These are phyloP conservation scores for Houttuynia cordata DNA, from an alignment of 164 flowering plant genomes.

Conservation along the genomic window DNA sequence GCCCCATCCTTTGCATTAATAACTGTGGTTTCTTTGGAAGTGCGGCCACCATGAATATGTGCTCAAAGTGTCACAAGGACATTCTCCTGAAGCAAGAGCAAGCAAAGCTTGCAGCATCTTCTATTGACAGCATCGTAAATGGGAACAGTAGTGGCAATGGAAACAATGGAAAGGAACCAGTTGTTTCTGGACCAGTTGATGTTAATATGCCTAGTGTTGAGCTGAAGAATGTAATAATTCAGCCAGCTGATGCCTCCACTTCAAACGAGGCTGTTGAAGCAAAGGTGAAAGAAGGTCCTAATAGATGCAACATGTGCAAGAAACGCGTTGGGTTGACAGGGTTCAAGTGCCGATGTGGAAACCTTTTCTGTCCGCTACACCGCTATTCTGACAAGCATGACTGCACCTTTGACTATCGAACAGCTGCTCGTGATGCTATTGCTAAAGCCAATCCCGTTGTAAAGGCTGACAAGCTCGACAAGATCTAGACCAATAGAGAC, in stretches of 20 bases:
- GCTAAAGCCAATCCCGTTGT: conserved; percentile 47
- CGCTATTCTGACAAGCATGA: conserved; percentile 50
- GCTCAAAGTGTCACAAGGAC: conserved; percentile 54
- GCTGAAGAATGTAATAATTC: conserved; percentile 10
- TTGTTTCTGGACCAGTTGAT: conserved; percentile 11
- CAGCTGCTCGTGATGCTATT: conserved; percentile 38
- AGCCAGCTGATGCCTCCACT: conserved; percentile 12
- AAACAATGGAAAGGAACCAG: conserved; percentile 18
- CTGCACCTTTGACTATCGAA: conserved; percentile 35
- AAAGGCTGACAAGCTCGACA: conserved; percentile 46
- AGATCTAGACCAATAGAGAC: conserved; percentile 22
- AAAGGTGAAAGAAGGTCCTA: conserved; percentile 36
- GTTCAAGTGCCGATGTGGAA: conserved; percentile 45
- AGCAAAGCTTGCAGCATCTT: conserved; percentile 39
- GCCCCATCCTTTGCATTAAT: conserved; percentile 39
- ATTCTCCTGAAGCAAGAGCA: conserved; percentile 35
- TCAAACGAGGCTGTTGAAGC: conserved; percentile 9
- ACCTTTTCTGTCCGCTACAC: conserved; percentile 35
- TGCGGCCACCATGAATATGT: conserved; percentile 52
- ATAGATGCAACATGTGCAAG: conserved; percentile 33
- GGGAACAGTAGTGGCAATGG: conserved; percentile 16
- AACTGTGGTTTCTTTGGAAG: conserved; percentile 57
- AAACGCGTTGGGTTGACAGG: conserved; percentile 50
- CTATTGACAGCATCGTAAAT: conserved; percentile 37
- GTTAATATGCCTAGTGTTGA: conserved; percentile 15